Conservation (phyloP, 139 green algal genomes). For the Chlorella sp. region DNA sequence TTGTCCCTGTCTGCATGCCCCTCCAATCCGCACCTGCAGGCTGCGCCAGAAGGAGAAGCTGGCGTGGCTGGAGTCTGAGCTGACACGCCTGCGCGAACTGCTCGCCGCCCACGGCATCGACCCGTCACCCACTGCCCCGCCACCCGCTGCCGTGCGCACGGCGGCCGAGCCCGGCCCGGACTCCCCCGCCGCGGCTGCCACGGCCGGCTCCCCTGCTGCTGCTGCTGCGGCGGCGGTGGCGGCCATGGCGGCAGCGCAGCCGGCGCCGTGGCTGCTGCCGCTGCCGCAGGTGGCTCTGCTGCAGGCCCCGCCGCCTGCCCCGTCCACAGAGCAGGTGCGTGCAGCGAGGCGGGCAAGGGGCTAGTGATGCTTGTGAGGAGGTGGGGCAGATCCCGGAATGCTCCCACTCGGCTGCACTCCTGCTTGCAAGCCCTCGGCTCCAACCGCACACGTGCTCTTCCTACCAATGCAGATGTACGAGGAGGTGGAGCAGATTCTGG, state of each 20-base stretch:
- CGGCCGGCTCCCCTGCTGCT: background rate
- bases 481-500: constrained; percentile 16
- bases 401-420: background rate
- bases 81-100: background rate
- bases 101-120: constrained; percentile 5
- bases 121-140: background rate
- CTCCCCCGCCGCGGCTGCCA: background rate
- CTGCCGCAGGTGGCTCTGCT: background rate
- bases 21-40: background rate
- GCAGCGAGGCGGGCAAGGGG: background rate
- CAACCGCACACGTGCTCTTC: no score
- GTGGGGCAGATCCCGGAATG: no score
- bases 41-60: constrained; percentile 35
- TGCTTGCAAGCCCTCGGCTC: no score
- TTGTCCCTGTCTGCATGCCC: background rate
- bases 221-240: background rate
- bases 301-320: background rate
- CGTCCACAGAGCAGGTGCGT: background rate
- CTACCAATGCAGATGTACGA: constrained; percentile 6
- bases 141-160: background rate
- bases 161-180: no score
- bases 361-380: no score
- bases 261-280: background rate
- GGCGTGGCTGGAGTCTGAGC: constrained; percentile 8
- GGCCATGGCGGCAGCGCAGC: background rate